A percentile compares a stretch with the other conserved stretches of the same genome.
Conservation (phyloP, 1,284 basidiomycete genomes). For the Leccinum subrobustum region DNA sequence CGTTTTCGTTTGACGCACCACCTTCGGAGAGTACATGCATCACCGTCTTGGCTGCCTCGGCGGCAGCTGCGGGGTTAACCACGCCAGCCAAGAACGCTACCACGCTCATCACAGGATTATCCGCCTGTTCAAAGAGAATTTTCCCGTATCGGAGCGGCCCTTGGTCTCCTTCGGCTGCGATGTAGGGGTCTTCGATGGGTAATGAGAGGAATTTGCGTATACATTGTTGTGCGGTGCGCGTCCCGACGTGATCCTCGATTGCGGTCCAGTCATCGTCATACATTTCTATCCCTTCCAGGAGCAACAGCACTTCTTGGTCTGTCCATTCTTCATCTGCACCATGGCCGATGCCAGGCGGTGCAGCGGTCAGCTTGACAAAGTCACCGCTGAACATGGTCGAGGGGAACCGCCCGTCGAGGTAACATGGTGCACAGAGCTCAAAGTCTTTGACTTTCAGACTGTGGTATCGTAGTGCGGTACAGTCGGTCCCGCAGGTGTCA, state of each 20-base stretch:
- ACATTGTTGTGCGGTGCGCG: conserved; percentile 90
- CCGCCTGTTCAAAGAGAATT: conserved; percentile 90
- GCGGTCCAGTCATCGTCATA: conserved; percentile 96
- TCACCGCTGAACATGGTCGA: conserved; percentile 96
- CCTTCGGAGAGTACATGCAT: conserved; percentile 69
- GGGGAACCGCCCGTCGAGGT: conserved; percentile 95
- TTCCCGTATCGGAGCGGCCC: conserved; percentile 79
- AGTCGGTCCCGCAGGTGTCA: conserved; percentile 94
- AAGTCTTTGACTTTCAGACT: conserved; percentile 92
- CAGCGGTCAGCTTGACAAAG: conserved; percentile 86
- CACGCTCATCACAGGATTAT: conserved; percentile 98
- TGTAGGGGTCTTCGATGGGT: conserved; percentile 94
- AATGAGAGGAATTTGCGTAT: conserved; percentile 94
- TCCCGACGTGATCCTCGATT: conserved; percentile 91
- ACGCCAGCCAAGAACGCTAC: conserved; percentile 96
- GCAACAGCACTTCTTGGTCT: conserved; percentile 85
- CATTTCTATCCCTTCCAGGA: conserved; percentile 97
- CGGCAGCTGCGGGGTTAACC: conserved; percentile 88
- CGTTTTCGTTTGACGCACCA: conserved; percentile 31
- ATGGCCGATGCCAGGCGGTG: conserved; percentile 41
- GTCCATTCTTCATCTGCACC: conserved; percentile 65
- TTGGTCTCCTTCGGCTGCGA: conserved; percentile 70
- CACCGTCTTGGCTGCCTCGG: conserved; percentile 91
- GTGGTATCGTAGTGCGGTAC: conserved; percentile 87
- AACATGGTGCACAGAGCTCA: conserved; percentile 88